Evolutionary conservation across 805 yeast species (phyloP), one percentile per base, ranked within the genome.

Genomic region (Candida gorgasii): DNA sequence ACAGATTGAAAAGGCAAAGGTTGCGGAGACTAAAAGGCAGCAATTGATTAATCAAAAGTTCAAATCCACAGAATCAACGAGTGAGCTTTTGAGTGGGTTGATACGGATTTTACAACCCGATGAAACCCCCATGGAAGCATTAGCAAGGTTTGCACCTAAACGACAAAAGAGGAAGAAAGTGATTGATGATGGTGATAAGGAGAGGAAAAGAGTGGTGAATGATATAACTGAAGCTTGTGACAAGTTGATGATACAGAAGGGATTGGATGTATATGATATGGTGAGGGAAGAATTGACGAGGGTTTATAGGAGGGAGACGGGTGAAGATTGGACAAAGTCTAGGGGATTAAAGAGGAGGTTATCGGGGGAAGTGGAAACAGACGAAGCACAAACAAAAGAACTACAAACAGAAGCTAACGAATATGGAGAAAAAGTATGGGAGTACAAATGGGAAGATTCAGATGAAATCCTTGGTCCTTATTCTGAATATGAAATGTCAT

Each of bases 91-190:
- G 8, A 34, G 15, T 27, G 37, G 33, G 1, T 50, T 82, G n/a
- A 72, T 82, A 3, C 57, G 44, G 1, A n/a, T 53, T 1, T 54
- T 84, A 29, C 75, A 80, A 36, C 80, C 84, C 0, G 80, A 76
- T 2, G 89, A 84, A 52, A 72, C 80, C 0, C 73, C 83, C 1
- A 48, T 78, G 56, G 87, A 83, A 51, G 75, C 80, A 1, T 57
- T 84, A 24, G 55, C 77, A 51, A 50, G 67, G 69, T 47, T 62
- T 61, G 45, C 69, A 58, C 55, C 59, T 24, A 40, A 45, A 51
- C 38, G 61, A 51, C 49, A 43, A 33, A 50, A 35, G 46, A 50
- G 36, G 43, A 51, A 39, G 40, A 50, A 33, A 27, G 39, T 36
- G 4, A 11, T 22, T 3, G 33, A 31, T 44, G 31, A 15, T 4